phyloP scores from a whole-genome alignment of 495 filamentous ascomycete genomes.

The Hypomontagnella submonticulosa region DNA sequence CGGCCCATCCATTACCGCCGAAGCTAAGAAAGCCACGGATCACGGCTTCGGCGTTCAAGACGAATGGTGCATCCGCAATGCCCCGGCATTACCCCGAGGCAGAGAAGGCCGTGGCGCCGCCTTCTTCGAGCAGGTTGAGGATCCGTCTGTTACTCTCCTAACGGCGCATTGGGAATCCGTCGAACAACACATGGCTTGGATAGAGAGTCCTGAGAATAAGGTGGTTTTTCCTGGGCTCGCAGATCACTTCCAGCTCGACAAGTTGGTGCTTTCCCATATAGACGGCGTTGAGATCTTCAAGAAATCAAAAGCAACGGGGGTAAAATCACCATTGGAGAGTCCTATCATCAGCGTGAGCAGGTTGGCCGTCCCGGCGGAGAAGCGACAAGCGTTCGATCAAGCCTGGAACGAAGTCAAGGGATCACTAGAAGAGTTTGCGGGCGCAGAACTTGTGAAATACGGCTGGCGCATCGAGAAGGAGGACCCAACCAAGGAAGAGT shows the following conservation, averaged over 20 bases:
- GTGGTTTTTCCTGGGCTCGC: slow-evolving; percentile 33
- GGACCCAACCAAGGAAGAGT: slow-evolving; percentile 57
- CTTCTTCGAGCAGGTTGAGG: slow-evolving; percentile 60
- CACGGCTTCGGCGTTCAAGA: slow-evolving; percentile 49
- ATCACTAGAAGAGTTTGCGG: slow-evolving; percentile 54
- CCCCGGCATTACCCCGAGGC: slow-evolving; percentile 35
- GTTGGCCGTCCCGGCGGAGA: slow-evolving; percentile 54
- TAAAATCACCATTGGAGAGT: slow-evolving; percentile 51
- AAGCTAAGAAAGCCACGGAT: slow-evolving; percentile 44
- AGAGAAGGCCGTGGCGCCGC: slow-evolving; percentile 40
- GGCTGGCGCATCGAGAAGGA: slow-evolving; percentile 64
- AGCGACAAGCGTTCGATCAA: slow-evolving; percentile 57
- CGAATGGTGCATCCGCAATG: slow-evolving; percentile 50
- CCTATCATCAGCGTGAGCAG: slow-evolving; percentile 58
- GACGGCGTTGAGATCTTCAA: slow-evolving; percentile 56
- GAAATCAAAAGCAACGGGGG: slow-evolving; percentile 20
- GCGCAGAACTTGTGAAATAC: slow-evolving; percentile 51
- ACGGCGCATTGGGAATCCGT: slow-evolving; percentile 64
- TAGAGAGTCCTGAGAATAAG: slow-evolving; percentile 52
- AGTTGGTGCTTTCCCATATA: slow-evolving; percentile 55
- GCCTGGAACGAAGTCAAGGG: slow-evolving; percentile 53
- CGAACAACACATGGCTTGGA: slow-evolving; percentile 61
- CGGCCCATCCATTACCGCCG: slow-evolving; percentile 33
- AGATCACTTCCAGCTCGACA: slow-evolving; percentile 45
- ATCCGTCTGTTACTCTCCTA: slow-evolving; percentile 59